phyloP scores from a whole-genome alignment of 2,329 filamentous ascomycete species.

The Cladosporium austrohemisphaericum region DNA sequence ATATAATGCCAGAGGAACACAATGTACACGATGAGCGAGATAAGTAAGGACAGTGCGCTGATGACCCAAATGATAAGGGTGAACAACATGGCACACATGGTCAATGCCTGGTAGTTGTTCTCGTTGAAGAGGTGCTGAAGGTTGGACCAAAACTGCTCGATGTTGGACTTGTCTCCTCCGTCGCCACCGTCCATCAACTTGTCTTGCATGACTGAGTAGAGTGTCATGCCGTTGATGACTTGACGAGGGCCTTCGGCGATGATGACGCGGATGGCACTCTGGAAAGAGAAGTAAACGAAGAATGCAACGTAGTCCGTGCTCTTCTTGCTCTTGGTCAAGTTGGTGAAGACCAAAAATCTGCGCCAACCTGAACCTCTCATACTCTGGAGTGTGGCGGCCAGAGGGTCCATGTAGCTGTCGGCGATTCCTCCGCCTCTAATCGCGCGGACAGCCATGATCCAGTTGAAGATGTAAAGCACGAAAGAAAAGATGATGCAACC shows the following conservation, averaged over 20 bases:
- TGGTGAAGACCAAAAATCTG: conserved; percentile 87
- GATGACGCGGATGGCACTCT: conserved; percentile 82
- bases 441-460: conserved; percentile 72
- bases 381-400: conserved; percentile 81
- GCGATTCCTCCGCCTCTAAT: conserved; percentile 83
- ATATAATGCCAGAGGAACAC: conserved; percentile 93
- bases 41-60: conserved; percentile 67
- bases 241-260: conserved; percentile 90
- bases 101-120: conserved; percentile 73
- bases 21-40: conserved; percentile 74
- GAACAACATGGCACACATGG: conserved; percentile 88
- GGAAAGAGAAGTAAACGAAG: conserved; percentile 82
- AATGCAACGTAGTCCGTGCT: conserved; percentile 85
- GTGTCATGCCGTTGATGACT: conserved; percentile 81
- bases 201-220: conserved; percentile 78
- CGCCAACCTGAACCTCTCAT: conserved; percentile 79
- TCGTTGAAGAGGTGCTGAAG: conserved; percentile 67
- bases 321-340: conserved; percentile 86
- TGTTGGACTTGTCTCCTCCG: conserved; percentile 56
- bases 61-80: conserved; percentile 87
- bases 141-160: conserved; percentile 79
- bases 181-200: conserved; percentile 59
- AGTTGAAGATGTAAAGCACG: conserved; percentile 74
- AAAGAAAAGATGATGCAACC: conserved; percentile 89
- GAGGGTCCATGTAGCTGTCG: conserved; percentile 83